Evolutionary conservation across 2,329 filamentous ascomycete species (phyloP).

Genomic region (Aspergillus pseudoviridinutans): DNA sequence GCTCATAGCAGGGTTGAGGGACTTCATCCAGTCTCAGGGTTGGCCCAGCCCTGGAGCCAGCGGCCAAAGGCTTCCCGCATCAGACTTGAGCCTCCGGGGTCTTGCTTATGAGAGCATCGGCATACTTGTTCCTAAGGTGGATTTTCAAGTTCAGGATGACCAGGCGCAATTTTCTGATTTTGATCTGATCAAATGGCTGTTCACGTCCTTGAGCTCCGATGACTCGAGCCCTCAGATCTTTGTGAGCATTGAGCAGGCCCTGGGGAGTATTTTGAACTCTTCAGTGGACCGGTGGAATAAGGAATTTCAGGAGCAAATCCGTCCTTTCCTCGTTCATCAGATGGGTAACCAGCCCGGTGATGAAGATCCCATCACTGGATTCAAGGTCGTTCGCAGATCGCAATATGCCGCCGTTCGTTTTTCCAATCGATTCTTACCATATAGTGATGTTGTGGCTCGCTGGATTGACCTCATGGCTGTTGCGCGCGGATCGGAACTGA

Average conservation of each 20-base stretch:
- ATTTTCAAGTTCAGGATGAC: conserved; percentile 27
- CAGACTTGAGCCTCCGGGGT: conserved; percentile 65
- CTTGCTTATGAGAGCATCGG: conserved; percentile 91
- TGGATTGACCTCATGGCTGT: conserved; percentile 88
- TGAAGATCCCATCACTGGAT: conserved; percentile 35
- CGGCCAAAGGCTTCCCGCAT: conserved; percentile 53
- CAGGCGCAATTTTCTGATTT: conserved; percentile 44
- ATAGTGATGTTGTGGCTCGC: conserved; percentile 70
- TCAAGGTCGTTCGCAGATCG: conserved; percentile 62
- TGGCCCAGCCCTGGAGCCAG: conserved; percentile 64
- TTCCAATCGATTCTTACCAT: conserved; percentile 82
- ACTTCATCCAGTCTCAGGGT: conserved; percentile 74
- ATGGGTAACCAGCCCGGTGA: conserved; percentile 52
- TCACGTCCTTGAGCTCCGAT: conserved; percentile 77
- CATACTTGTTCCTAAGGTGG: conserved; percentile 58
- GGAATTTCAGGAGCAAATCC: conserved; percentile 42
- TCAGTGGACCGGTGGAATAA: conserved; percentile 47
- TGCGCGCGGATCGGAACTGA: conserved; percentile 58
- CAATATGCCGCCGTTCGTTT: conserved; percentile 82
- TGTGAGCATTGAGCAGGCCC: conserved; percentile 82
- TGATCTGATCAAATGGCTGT: conserved; percentile 68
- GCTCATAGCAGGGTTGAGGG: conserved; percentile 64
- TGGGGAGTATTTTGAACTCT: conserved; percentile 70
- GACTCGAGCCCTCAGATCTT: conserved; percentile 67
- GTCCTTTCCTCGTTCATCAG: conserved; percentile 62